Evolutionary conservation across 1,139 yeast genomes (phyloP).

Genomic region (Magnusiomyces tetraspermus): DNA sequence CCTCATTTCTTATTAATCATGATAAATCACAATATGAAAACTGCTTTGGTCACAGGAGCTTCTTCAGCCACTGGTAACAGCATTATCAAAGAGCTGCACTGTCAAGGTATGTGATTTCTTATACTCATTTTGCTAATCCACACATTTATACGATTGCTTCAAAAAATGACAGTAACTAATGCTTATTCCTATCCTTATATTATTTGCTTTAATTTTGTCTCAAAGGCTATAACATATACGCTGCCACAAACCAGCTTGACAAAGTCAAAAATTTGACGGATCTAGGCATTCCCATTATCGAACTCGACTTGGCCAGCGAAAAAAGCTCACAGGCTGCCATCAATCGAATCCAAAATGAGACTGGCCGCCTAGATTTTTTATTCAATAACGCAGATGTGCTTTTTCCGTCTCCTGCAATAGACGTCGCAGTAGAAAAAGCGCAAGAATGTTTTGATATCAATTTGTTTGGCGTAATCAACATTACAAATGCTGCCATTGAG

Average conservation of each 20-base stretch:
- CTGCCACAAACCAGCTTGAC: conserved; percentile 62
- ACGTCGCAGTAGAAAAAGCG: conserved; percentile 50
- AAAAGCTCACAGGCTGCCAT: conserved; percentile 43
- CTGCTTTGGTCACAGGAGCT: conserved; percentile 66
- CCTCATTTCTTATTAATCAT: too few relatives aligned
- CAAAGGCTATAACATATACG: conserved; percentile 53
- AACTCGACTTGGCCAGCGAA: conserved; percentile 46
- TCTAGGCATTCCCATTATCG: conserved; percentile 32
- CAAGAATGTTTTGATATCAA: conserved; percentile 55
- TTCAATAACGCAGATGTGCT: conserved; percentile 63
- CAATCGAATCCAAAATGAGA: conserved; percentile 34
- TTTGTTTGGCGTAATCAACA: conserved; percentile 57
- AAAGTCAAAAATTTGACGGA: conserved; percentile 48
- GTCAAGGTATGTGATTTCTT: conserved; percentile 24
- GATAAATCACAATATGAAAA: conserved; percentile 10
- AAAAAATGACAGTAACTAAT: too few relatives aligned
- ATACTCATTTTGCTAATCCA: background rate
- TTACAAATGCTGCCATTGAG: conserved; percentile 50
- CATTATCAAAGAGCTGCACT: conserved; percentile 54
- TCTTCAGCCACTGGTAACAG: conserved; percentile 75
- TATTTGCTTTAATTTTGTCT: too few relatives aligned
- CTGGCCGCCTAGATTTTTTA: conserved; percentile 46
- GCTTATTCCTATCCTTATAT: too few relatives aligned
- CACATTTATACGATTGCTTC: too few relatives aligned
- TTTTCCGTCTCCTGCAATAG: conserved; percentile 64